Base-by-base conservation (phyloP, 805 yeast species). In the Candida ascalaphidarum region DNA sequence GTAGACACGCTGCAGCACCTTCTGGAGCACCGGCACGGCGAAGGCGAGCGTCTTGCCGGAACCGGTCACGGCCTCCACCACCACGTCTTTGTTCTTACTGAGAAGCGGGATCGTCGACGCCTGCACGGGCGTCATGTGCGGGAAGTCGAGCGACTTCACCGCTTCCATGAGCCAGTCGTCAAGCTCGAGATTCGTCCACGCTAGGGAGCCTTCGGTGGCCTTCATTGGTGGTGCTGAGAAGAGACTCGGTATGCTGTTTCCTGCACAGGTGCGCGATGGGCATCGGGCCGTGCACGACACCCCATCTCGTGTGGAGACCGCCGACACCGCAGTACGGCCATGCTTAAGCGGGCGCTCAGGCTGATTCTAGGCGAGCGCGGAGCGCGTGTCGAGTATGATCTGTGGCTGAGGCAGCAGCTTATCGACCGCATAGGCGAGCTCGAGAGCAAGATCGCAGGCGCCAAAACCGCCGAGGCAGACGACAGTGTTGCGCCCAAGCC, bases 41-140 rank as follows among this genome's bases (percentile, higher is more conserved):
- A 82, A 92, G 3, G 96, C 81, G n/a, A 88, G 52, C 0, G 98
- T 92, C 50, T 92, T 92, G n/a, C 98, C 98, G 0, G 96, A 86
- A 0, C 98, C 98, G 0, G 98, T 92, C 1, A 85, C 95, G 0
- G 96, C 95, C 50, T 92, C 96, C 2, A 86, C 97, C 7, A 92
- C 92, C 3, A 92, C 96, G 55, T 92, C 98, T 46, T 89, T 89
- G 47, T 86, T 81, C 12, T 76, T 76, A 14, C 79, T 55, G 39
- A 92, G 71, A 34, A 88, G 58, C 0, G 98, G 98, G 27, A 92
- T 81, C 0, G 94, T 78, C 0, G 96, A 74, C 0, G 98, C 97
- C 50, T 92, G 98, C 0, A 92, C 98, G 0, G 98, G 95, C 0
- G 98, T 92, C 96, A 89, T 85, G 9, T 71, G 50, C 3, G 72